These are phyloP conservation scores for Aspergillus sojae DNA, from an alignment of 2,329 filamentous ascomycete genomes.

Conservation along the genomic window DNA sequence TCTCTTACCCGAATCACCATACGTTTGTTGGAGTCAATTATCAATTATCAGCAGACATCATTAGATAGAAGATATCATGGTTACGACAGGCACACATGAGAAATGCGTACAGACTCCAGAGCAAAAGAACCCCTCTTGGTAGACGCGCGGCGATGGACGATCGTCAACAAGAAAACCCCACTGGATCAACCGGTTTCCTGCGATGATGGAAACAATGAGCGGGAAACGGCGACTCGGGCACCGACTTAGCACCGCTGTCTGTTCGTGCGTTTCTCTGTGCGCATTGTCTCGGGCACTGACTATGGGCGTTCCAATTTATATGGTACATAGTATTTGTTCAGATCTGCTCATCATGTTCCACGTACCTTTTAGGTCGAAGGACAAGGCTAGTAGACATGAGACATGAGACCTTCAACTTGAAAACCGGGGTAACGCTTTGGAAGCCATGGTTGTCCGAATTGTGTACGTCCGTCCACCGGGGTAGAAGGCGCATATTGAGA, in stretches of 20 bases:
- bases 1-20: not conserved
- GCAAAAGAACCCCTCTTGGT: not conserved
- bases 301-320: not conserved
- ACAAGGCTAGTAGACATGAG: not conserved
- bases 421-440: slow-evolving; percentile 5
- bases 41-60: too few species aligned
- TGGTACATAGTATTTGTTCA: not conserved
- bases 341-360: not conserved
- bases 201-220: slow-evolving; percentile 6
- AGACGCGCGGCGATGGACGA: slow-evolving; percentile 25
- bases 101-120: not conserved
- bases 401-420: not conserved
- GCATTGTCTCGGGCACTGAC: not conserved
- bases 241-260: not conserved
- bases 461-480: not conserved
- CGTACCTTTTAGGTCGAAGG: not conserved
- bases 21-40: not conserved
- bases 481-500: not conserved
- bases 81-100: not conserved
- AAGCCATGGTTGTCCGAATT: not conserved
- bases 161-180: slow-evolving; percentile 17
- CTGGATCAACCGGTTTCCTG: slow-evolving; percentile 15
- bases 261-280: not conserved
- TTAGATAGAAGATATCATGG: not conserved
- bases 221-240: not conserved